Evolutionary conservation across 106 monocot genomes (phyloP).

Genomic region (Ottelia alismoides): DNA sequence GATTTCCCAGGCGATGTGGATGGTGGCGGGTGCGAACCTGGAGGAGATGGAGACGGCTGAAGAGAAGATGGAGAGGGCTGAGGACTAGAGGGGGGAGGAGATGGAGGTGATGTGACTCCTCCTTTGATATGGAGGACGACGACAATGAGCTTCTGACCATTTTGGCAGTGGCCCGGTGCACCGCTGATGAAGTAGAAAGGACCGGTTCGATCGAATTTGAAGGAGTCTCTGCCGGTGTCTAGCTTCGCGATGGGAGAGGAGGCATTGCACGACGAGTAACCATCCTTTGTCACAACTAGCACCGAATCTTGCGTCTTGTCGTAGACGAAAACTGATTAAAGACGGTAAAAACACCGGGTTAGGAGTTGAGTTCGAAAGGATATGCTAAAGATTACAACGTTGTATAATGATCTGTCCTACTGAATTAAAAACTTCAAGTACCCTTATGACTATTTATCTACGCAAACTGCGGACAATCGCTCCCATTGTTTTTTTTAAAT

Average conservation of each 20-base stretch:
- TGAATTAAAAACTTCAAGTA: no score
- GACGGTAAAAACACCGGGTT: not conserved
- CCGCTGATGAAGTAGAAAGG: slow-evolving; percentile 70
- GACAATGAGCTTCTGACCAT: slow-evolving; percentile 50
- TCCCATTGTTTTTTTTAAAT: no score
- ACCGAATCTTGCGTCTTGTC: slow-evolving; percentile 56
- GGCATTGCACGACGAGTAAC: slow-evolving; percentile 41
- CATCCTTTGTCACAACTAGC: slow-evolving; percentile 39
- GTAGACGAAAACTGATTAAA: slow-evolving; percentile 55
- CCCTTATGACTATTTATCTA: no score
- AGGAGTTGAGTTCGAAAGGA: no score
- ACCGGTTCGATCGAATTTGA: slow-evolving; percentile 44
- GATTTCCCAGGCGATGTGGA: not conserved
- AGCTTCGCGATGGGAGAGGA: slow-evolving; percentile 30
- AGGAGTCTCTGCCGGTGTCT: slow-evolving; percentile 26
- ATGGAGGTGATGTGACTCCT: not conserved
- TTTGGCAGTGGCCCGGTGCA: slow-evolving; percentile 23
- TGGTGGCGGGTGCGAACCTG: not conserved
- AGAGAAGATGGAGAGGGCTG: slow-evolving; percentile 1
- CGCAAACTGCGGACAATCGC: no score
- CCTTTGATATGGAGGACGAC: slow-evolving; percentile 32
- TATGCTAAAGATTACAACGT: no score
- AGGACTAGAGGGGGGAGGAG: not conserved
- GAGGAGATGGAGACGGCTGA: not conserved
- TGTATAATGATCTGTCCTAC: no score